phyloP scores from a whole-genome alignment of 768 basidiomycete genomes.

The Lactarius quietus region DNA sequence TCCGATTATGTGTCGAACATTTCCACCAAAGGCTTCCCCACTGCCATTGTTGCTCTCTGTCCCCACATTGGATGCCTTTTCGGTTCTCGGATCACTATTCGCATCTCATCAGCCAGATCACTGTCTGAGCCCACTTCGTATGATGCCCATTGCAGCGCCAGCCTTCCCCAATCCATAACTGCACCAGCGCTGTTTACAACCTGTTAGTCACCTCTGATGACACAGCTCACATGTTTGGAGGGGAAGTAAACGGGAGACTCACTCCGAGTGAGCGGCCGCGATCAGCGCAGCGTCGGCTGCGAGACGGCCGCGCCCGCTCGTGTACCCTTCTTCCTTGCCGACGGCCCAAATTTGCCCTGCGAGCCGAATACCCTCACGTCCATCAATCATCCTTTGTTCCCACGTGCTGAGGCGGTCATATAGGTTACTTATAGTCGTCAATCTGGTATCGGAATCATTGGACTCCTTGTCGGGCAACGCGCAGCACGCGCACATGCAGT shows the following conservation, averaged over 20 bases:
- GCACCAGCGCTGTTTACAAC: constrained; percentile 39
- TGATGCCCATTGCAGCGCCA: constrained; percentile 51
- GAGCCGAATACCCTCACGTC: constrained; percentile 46
- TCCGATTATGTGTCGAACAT: background rate
- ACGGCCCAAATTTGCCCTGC: constrained; percentile 53
- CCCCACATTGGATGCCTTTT: constrained; percentile 49
- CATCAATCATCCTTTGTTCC: constrained; percentile 44
- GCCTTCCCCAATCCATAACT: constrained; percentile 47
- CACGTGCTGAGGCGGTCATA: constrained; percentile 48
- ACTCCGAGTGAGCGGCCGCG: constrained; percentile 63
- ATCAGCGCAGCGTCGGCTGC: constrained; percentile 60
- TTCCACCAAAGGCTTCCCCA: constrained; percentile 22
- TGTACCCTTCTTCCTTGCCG: constrained; percentile 61
- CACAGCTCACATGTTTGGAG: background rate
- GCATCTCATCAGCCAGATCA: constrained; percentile 43
- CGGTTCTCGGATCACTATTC: constrained; percentile 35
- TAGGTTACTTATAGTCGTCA: constrained; percentile 44
- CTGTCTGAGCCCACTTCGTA: constrained; percentile 56
- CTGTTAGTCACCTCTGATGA: background rate
- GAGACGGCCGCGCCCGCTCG: constrained; percentile 59
- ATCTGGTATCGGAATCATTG: constrained; percentile 47
- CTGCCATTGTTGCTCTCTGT: constrained; percentile 27
- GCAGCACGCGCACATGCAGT: constrained; percentile 57
- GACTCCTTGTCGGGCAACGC: constrained; percentile 49
- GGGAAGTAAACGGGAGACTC: constrained; percentile 29